Conservation (phyloP, 345 rosid genomes). For the Luvunga scandens region DNA sequence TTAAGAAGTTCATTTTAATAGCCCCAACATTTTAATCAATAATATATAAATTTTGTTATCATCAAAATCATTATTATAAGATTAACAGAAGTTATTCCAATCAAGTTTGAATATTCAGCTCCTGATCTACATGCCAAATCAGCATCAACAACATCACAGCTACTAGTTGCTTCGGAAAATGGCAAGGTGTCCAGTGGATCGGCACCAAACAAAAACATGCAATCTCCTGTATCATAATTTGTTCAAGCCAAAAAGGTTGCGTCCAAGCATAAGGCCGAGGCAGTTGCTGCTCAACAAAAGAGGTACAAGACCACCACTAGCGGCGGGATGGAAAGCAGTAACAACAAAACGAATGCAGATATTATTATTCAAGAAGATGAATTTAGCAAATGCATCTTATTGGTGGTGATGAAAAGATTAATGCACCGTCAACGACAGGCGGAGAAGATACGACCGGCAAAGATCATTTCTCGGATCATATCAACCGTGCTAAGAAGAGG, state of each 20-base stretch:
- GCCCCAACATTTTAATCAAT: no score
- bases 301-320: neutral
- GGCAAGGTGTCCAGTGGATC: conserved; percentile 1
- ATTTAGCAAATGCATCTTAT: conserved; percentile 23
- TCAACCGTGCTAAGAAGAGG: conserved; percentile 25
- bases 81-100: conserved; percentile 16
- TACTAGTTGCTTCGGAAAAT: neutral
- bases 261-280: neutral
- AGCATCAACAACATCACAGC: no score
- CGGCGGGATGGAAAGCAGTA: neutral
- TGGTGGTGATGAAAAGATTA: no score
- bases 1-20: no score
- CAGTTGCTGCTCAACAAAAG: neutral
- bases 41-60: no score
- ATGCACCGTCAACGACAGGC: neutral
- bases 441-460: conserved; percentile 1
- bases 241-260: neutral
- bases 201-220: neutral
- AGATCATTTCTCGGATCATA: conserved; percentile 28
- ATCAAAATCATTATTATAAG: no score
- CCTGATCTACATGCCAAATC: neutral
- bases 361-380: conserved; percentile 23
- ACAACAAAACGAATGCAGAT: conserved; percentile 8
- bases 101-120: conserved; percentile 23
- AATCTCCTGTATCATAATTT: conserved; percentile 1